These are phyloP conservation scores for Trichosporon ovoides DNA, from an alignment of 1,284 basidiomycete species.

Conservation along the genomic window DNA sequence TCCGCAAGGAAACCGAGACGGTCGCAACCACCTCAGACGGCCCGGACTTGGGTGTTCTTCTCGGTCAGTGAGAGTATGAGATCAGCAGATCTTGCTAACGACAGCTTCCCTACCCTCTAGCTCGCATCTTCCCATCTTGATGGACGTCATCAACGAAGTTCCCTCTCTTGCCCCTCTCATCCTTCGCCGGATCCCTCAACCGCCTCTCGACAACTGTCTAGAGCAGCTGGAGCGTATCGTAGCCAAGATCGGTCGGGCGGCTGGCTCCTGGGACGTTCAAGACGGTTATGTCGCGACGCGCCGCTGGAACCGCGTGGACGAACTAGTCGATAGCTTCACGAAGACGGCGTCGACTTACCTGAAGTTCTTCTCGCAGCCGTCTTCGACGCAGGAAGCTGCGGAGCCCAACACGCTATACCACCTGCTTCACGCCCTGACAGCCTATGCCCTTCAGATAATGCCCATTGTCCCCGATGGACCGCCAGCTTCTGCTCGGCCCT, in stretches of 20 bases:
- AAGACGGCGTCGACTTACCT: slow-evolving; percentile 39
- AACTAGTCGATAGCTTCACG: slow-evolving; percentile 28
- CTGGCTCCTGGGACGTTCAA: slow-evolving; percentile 20
- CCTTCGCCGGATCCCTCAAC: slow-evolving; percentile 34
- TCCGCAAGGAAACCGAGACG: slow-evolving; percentile 20
- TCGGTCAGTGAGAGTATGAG: slow-evolving; percentile 31
- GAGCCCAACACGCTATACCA: slow-evolving; percentile 32
- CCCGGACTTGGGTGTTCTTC: slow-evolving; percentile 39
- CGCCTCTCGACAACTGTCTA: slow-evolving; percentile 35
- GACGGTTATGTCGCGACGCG: slow-evolving; percentile 20
- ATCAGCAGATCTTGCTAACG: neutral
- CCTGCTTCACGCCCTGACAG: slow-evolving; percentile 34
- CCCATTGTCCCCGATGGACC: slow-evolving; percentile 28
- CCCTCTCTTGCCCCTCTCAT: slow-evolving; percentile 30
- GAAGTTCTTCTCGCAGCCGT: slow-evolving; percentile 29
- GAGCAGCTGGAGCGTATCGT: slow-evolving; percentile 29
- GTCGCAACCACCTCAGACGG: slow-evolving; percentile 14
- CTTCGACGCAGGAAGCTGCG: slow-evolving; percentile 7
- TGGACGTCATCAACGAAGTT: slow-evolving; percentile 33
- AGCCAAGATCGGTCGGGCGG: slow-evolving; percentile 21
- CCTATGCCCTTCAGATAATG: slow-evolving; percentile 27
- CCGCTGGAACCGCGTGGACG: slow-evolving; percentile 32
- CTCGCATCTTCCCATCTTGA: slow-evolving; percentile 40
- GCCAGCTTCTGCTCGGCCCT: slow-evolving; percentile 16
- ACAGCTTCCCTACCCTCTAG: slow-evolving; percentile 38